Percentiles rank a stretch among this genome's conserved stretches.
phyloP scores from a whole-genome alignment of 2,329 filamentous ascomycete species.

The Beauveria australis region DNA sequence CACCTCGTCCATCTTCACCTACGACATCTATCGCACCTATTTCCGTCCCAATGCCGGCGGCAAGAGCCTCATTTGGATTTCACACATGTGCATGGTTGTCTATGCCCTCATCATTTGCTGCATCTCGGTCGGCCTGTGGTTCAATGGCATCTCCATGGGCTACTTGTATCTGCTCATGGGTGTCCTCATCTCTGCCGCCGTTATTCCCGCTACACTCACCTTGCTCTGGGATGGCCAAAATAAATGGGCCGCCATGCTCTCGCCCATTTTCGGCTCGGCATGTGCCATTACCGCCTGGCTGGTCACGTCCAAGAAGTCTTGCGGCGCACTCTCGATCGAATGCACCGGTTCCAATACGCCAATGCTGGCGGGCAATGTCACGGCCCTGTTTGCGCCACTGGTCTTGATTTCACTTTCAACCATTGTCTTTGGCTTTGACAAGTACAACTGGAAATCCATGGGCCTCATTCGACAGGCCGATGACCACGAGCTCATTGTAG shows the following conservation, averaged over 20 bases:
- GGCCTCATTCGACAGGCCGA: constrained; percentile 68
- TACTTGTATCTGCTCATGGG: constrained; percentile 89
- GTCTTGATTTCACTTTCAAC: constrained; percentile 73
- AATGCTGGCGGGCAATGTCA: constrained; percentile 80
- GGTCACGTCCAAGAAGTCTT: constrained; percentile 62
- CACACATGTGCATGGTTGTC: constrained; percentile 58
- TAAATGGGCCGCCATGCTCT: constrained; percentile 58
- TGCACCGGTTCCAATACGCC: constrained; percentile 77
- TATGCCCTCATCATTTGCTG: constrained; percentile 72
- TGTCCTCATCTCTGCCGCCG: constrained; percentile 77
- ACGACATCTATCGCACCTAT: constrained; percentile 83
- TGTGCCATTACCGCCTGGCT: constrained; percentile 68
- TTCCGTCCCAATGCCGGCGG: constrained; percentile 71
- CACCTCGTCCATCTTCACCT: constrained; percentile 78
- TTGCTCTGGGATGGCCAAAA: constrained; percentile 77
- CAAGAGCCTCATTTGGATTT: constrained; percentile 70
- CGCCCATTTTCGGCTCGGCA: constrained; percentile 57
- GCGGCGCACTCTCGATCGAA: constrained; percentile 58
- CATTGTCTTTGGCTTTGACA: constrained; percentile 47
- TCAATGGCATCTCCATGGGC: constrained; percentile 75
- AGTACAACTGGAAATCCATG: constrained; percentile 86
- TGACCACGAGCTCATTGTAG: constrained; percentile 61
- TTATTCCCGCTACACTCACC: constrained; percentile 73
- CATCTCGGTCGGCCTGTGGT: constrained; percentile 68
- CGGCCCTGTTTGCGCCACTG: constrained; percentile 63